These are phyloP conservation scores for Spinellus fusiger DNA, from an alignment of 192 early-diverging fungal species.

Conservation along the genomic window DNA sequence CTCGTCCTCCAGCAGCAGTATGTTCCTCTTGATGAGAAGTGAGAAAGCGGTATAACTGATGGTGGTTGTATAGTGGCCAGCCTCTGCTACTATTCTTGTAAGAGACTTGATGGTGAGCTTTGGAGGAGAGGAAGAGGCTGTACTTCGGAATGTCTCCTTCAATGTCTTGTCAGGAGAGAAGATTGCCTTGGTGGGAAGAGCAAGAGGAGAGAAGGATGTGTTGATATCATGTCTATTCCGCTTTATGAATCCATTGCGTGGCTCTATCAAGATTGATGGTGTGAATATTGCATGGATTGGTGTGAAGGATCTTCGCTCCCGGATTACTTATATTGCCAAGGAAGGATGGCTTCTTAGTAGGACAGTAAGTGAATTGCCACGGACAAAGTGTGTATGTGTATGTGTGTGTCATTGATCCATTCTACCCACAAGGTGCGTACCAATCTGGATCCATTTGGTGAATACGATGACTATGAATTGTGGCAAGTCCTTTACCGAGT, in stretches of 20 bases:
- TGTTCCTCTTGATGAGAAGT: background rate
- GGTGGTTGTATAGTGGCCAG: constrained; percentile 45
- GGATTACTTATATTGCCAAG: constrained; percentile 73
- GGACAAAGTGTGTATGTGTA: background rate
- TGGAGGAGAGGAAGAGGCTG: constrained; percentile 36
- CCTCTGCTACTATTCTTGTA: constrained; percentile 52
- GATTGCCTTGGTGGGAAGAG: constrained; percentile 80
- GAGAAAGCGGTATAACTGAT: background rate
- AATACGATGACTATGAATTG: constrained; percentile 47
- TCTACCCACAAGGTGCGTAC: constrained; percentile 45
- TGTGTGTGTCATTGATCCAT: background rate
- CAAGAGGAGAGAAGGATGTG: constrained; percentile 68
- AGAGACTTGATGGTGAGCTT: constrained; percentile 60
- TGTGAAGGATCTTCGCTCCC: constrained; percentile 66
- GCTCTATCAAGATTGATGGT: constrained; percentile 66
- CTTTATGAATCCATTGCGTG: constrained; percentile 61
- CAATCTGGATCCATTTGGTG: constrained; percentile 53
- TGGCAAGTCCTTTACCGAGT: constrained; percentile 68
- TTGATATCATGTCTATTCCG: constrained; percentile 65
- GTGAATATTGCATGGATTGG: constrained; percentile 69
- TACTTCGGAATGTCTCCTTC: constrained; percentile 37
- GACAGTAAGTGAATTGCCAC: constrained; percentile 29
- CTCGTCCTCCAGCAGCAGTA: constrained; percentile 40
- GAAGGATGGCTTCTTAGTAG: constrained; percentile 62
- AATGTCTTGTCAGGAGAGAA: constrained; percentile 63